These are phyloP conservation scores for Eremomyces bilateralis DNA, from an alignment of 495 filamentous ascomycete species.

Conservation along the genomic window DNA sequence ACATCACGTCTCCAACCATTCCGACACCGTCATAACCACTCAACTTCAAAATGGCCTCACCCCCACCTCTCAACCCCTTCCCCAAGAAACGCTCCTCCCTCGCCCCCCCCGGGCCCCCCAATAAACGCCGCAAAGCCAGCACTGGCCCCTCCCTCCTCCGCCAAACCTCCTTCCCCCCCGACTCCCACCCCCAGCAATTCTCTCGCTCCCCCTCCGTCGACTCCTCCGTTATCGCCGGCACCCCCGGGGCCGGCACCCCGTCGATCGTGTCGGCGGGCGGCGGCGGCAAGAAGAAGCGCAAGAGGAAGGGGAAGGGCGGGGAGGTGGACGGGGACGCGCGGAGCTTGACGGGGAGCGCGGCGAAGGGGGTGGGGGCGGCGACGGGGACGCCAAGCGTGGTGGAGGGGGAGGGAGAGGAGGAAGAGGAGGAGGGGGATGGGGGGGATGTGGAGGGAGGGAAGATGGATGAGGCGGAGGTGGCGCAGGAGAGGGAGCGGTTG, in stretches of 20 bases:
- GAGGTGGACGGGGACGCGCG: slow-evolving; percentile 27
- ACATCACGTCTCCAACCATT: slow-evolving; percentile 28
- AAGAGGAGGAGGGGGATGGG: slow-evolving; percentile 41
- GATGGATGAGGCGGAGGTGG: slow-evolving; percentile 32
- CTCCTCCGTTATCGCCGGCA: slow-evolving; percentile 45
- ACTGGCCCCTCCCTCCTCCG: slow-evolving; percentile 41
- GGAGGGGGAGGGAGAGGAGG: slow-evolving; percentile 23
- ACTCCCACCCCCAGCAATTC: slow-evolving; percentile 21
- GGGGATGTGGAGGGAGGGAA: slow-evolving; percentile 33
- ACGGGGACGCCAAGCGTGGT: slow-evolving; percentile 22
- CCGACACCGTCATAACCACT: not conserved
- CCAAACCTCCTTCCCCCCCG: slow-evolving; percentile 69
- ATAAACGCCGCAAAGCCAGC: slow-evolving; percentile 45
- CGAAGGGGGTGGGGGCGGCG: slow-evolving; percentile 25
- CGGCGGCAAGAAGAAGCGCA: slow-evolving; percentile 17
- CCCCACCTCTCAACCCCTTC: too few species aligned
- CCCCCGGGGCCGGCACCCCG: slow-evolving; percentile 30
- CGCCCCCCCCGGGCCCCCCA: slow-evolving; percentile 16
- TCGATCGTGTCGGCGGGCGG: slow-evolving; percentile 7
- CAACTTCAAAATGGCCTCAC: too few species aligned
- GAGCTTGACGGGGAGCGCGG: slow-evolving; percentile 16
- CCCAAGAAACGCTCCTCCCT: slow-evolving; percentile 37
- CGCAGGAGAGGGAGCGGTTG: not conserved
- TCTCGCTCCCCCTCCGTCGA: slow-evolving; percentile 44
- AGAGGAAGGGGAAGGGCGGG: slow-evolving; percentile 27